A percentile compares a stretch with the other conserved stretches of the same genome.
phyloP scores from a whole-genome alignment of 148 eudicot species.

The Linanthus parryae region DNA sequence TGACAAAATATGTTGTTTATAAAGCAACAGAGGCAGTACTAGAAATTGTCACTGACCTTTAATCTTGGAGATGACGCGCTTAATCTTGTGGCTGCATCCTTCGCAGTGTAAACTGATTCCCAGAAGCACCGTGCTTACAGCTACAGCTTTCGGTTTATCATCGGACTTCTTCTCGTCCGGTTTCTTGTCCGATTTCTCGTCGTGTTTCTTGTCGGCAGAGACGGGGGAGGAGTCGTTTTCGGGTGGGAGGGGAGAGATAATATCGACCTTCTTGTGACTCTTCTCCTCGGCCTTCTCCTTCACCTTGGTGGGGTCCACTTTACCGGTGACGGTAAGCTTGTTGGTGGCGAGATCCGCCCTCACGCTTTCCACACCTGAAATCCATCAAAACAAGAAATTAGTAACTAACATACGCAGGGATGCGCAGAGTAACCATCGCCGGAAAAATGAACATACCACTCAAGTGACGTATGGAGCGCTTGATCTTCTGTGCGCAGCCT shows the following conservation, averaged over 20 bases:
- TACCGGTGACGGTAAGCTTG: slow-evolving; percentile 21
- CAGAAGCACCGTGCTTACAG: slow-evolving; percentile 25
- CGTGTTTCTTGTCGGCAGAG: slow-evolving; percentile 22
- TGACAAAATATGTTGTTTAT: too few species aligned
- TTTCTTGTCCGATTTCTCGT: slow-evolving; percentile 21
- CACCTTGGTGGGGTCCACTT: slow-evolving; percentile 15
- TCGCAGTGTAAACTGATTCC: slow-evolving; percentile 39
- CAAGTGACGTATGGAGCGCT: slow-evolving; percentile 3
- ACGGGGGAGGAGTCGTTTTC: slow-evolving; percentile 28
- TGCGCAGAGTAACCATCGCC: too few species aligned
- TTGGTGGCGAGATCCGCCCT: slow-evolving; percentile 10
- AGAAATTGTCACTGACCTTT: too few species aligned
- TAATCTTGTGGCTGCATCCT: slow-evolving; percentile 41
- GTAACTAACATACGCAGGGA: background rate
- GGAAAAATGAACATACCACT: background rate
- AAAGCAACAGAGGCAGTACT: too few species aligned
- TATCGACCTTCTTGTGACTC: slow-evolving; percentile 49
- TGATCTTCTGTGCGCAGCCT: slow-evolving; percentile 9
- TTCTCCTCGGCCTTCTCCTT: slow-evolving; percentile 23
- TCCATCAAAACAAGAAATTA: background rate
- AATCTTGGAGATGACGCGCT: slow-evolving; percentile 22
- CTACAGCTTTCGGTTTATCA: slow-evolving; percentile 32
- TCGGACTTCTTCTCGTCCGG: slow-evolving; percentile 30
- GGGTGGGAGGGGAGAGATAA: slow-evolving; percentile 45
- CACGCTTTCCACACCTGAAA: slow-evolving; percentile 17